Percentiles rank a stretch among this genome's conserved stretches.
Evolutionary conservation across 2,329 filamentous ascomycete genomes (phyloP).

Genomic region (Alternaria metachromatica): DNA sequence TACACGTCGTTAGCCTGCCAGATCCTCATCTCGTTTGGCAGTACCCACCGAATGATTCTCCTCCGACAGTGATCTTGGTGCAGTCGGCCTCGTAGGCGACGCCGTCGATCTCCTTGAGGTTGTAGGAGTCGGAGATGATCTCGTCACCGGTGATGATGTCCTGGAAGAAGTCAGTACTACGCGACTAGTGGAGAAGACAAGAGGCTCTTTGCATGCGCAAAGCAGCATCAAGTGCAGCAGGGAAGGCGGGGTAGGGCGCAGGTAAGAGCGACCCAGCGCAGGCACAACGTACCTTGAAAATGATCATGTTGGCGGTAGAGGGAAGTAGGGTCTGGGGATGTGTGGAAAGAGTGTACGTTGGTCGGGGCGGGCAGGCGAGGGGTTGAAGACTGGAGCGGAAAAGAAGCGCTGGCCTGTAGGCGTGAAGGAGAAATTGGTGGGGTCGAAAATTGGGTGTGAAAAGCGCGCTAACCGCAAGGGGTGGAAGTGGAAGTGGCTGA

Average conservation of each 20-base stretch:
- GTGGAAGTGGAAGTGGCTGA: neutral
- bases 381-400: conserved; percentile 22
- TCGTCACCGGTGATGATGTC: conserved; percentile 90
- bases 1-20: conserved; percentile 42
- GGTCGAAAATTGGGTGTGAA: conserved; percentile 33
- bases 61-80: conserved; percentile 82
- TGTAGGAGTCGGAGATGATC: conserved; percentile 94
- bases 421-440: conserved; percentile 32
- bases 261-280: conserved; percentile 23
- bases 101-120: conserved; percentile 79
- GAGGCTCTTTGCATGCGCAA: conserved; percentile 8
- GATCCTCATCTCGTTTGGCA: neutral
- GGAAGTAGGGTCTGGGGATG: conserved; percentile 8
- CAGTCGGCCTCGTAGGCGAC: conserved; percentile 91
- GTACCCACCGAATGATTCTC: conserved; percentile 71
- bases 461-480: conserved; percentile 14
- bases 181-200: neutral
- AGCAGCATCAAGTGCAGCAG: conserved; percentile 19
- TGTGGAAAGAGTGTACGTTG: conserved; percentile 18
- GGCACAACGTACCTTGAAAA: conserved; percentile 59
- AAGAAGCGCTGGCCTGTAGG: conserved; percentile 23
- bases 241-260: conserved; percentile 37
- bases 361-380: conserved; percentile 15
- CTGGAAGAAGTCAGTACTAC: conserved; percentile 57
- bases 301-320: conserved; percentile 56